Conservation (phyloP, 2,329 filamentous ascomycete genomes). For the Biscogniauxia marginata region DNA sequence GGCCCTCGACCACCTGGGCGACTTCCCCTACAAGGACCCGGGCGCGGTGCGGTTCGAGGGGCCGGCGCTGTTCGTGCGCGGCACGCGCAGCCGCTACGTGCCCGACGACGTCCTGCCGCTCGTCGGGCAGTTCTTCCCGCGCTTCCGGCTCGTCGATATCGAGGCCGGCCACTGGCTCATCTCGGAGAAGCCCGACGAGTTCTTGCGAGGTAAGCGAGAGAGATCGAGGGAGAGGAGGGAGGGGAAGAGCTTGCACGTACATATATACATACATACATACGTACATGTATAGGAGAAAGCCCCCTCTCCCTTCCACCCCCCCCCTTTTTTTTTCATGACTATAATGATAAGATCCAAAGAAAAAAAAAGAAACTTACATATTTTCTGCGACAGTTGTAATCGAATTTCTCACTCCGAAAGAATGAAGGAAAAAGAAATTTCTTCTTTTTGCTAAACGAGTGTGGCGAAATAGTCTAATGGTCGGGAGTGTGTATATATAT, state of each 20-base stretch:
- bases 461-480: background rate
- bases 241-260: no score
- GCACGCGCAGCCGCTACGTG: conserved; percentile 75
- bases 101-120: conserved; percentile 77
- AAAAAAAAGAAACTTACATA: conserved; percentile 5
- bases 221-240: no score
- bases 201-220: conserved; percentile 63
- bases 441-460: conserved; percentile 4
- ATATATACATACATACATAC: no score
- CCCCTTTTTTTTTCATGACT: background rate
- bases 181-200: conserved; percentile 80
- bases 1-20: conserved; percentile 72
- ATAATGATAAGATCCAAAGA: background rate
- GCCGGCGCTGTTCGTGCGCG: conserved; percentile 77
- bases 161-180: conserved; percentile 86
- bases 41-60: conserved; percentile 68
- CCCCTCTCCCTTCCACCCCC: background rate
- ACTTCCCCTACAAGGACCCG: conserved; percentile 83
- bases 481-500: conserved; percentile 31
- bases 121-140: conserved; percentile 79
- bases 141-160: conserved; percentile 70
- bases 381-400: conserved; percentile 55
- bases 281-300: no score
- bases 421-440: conserved; percentile 35
- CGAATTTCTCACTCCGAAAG: conserved; percentile 55